These are phyloP conservation scores for Tetracentron sinense DNA, from an alignment of 164 flowering plant genomes.

Conservation along the genomic window DNA sequence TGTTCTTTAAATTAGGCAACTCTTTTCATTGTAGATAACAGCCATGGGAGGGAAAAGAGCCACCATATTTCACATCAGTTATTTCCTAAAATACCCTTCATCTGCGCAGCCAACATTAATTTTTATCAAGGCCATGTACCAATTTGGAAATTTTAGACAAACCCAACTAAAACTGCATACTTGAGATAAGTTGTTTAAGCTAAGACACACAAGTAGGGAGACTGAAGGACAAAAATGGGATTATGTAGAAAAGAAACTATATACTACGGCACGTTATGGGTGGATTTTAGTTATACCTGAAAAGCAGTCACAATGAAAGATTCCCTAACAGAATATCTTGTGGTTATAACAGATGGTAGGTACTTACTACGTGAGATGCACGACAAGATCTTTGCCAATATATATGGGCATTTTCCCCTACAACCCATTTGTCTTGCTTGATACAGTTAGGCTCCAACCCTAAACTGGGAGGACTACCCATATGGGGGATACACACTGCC, in stretches of 20 bases:
- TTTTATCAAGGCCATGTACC: not conserved
- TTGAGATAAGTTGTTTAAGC: not conserved
- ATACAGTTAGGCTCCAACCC: too few species aligned
- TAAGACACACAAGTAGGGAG: not conserved
- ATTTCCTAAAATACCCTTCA: not conserved
- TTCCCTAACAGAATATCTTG: not conserved
- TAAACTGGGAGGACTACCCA: too few species aligned
- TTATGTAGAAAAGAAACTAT: not conserved
- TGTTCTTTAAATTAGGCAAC: constrained; percentile 6
- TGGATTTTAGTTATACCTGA: not conserved
- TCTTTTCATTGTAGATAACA: constrained; percentile 14
- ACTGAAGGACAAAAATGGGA: not conserved
- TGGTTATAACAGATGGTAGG: not conserved
- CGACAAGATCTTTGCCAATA: not conserved
- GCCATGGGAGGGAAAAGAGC: not conserved
- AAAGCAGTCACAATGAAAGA: not conserved
- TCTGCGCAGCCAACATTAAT: not conserved
- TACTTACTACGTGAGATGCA: not conserved
- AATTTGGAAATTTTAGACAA: too few species aligned
- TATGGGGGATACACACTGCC: not conserved
- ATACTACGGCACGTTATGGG: not conserved
- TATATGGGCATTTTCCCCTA: not conserved
- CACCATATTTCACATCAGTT: not conserved
- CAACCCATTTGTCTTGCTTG: too few species aligned
- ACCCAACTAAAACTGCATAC: not conserved